Base-by-base conservation (phyloP, 495 filamentous ascomycete species). In the Penicilliopsis zonata region DNA sequence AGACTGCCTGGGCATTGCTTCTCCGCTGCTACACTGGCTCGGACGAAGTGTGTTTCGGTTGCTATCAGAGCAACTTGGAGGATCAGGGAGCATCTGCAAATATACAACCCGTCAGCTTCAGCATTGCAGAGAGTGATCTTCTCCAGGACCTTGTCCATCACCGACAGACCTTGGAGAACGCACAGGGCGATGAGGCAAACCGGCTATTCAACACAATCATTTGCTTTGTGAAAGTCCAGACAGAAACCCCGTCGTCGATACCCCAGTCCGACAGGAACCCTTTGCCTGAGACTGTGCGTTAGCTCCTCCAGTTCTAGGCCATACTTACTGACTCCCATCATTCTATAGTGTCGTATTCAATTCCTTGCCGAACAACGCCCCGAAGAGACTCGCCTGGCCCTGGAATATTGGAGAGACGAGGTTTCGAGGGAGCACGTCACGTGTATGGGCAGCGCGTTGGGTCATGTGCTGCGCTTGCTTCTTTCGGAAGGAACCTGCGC, bases 41-140 rank as follows among this genome's bases (percentile, higher is more conserved):
- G 8, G 61, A 72, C 23, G 58, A 70, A 34, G 59, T 76, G 14
- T 67, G 59, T 31, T 79, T 78, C 43, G 72, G 72, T 9, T 70
- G 63, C 36, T 57, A 61, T 33, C 41, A 52, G 39, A 44, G 54
- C 32, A 51, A 47, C 31, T 40, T 39, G 31, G 53, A 49, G 21
- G 21, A 24, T 7, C 6, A 24, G 7, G 21, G 21, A 24, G 7
- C 21, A 7, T n/a, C 21, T 7, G 21, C n/a, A 24, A 7, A 7
- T 24, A 24, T 24, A 7, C n/a, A 7, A 7, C 7, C 21, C 21
- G 21, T 24, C n/a, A 7, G 21, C 21, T 7, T 24, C 21, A 24
- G 21, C 21, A 24, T 24, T 24, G 7, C 21, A 24, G 21, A 24
- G 7, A 24, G 21, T n/a, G 21, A 24, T n/a, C 21, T 7, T 24